phyloP scores from a whole-genome alignment of 768 basidiomycete species.

The Tylopilus sp. region DNA sequence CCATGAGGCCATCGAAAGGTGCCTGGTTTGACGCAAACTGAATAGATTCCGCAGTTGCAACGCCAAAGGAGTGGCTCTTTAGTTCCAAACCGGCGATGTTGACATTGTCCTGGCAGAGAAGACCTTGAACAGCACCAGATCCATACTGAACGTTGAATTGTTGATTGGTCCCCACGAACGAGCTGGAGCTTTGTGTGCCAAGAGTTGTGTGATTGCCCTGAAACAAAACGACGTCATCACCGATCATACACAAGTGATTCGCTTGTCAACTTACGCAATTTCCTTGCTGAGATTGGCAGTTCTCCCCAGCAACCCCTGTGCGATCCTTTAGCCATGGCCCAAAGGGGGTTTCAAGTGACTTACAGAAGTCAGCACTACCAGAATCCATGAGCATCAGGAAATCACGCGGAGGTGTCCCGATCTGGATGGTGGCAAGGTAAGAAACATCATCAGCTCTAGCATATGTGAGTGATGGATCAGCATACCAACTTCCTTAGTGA shows the following conservation, averaged over 20 bases:
- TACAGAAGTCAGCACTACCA: constrained; percentile 63
- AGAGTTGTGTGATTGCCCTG: constrained; percentile 68
- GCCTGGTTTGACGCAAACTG: constrained; percentile 54
- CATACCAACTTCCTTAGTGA: background rate
- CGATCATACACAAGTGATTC: background rate
- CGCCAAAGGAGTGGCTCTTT: constrained; percentile 62
- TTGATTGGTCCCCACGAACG: constrained; percentile 51
- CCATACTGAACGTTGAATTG: constrained; percentile 67
- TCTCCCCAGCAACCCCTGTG: constrained; percentile 50
- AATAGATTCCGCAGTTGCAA: constrained; percentile 51
- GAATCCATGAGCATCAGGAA: constrained; percentile 67
- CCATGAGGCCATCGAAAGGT: constrained; percentile 75
- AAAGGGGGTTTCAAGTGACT: background rate
- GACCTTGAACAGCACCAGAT: constrained; percentile 63
- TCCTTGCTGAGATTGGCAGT: constrained; percentile 43
- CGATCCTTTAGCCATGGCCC: background rate
- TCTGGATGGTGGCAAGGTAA: constrained; percentile 56
- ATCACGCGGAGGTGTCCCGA: constrained; percentile 61
- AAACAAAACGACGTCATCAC: constrained; percentile 16
- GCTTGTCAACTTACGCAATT: constrained; percentile 36
- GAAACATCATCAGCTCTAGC: constrained; percentile 49
- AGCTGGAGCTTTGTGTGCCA: constrained; percentile 55
- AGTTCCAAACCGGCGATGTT: constrained; percentile 60
- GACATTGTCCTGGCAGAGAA: constrained; percentile 60
- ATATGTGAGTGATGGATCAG: background rate